These are phyloP conservation scores for Naematelia encephala DNA, from an alignment of 768 basidiomycete genomes.

Conservation along the genomic window DNA sequence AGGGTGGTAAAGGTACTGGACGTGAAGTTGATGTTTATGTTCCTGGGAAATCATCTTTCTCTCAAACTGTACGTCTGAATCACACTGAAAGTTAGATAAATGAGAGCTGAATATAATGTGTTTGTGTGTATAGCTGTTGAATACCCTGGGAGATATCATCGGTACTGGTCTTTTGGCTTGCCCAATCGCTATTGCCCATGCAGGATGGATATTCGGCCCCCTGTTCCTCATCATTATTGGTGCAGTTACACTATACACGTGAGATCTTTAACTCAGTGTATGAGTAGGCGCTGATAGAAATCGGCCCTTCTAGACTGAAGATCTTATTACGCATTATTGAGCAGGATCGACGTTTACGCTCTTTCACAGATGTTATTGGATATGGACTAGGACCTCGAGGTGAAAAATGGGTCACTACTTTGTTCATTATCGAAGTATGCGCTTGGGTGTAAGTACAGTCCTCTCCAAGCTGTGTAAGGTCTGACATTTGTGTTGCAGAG, in stretches of 20 bases:
- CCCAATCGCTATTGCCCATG: constrained; percentile 43
- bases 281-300: too few species aligned
- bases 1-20: constrained; percentile 11
- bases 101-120: neutral
- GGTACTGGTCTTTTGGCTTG: constrained; percentile 42
- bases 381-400: constrained; percentile 35
- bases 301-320: constrained; percentile 44
- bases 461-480: too few species aligned
- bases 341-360: constrained; percentile 36
- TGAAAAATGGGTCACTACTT: constrained; percentile 26
- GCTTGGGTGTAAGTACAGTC: constrained; percentile 37
- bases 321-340: constrained; percentile 42
- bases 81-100: neutral
- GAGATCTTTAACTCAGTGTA: too few species aligned
- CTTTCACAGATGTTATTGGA: constrained; percentile 40
- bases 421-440: constrained; percentile 36
- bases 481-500: too few species aligned
- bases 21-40: constrained; percentile 39
- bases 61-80: constrained; percentile 40
- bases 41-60: constrained; percentile 34
- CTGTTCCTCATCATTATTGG: constrained; percentile 29
- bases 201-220: constrained; percentile 42
- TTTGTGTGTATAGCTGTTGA: constrained; percentile 28
- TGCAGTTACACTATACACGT: constrained; percentile 35
- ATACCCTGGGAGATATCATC: constrained; percentile 39